Evolutionary conservation across 441 rosid genomes (phyloP), one percentile per base, ranked within the genome.

Genomic region (Euphorbia schlechtendalii): DNA sequence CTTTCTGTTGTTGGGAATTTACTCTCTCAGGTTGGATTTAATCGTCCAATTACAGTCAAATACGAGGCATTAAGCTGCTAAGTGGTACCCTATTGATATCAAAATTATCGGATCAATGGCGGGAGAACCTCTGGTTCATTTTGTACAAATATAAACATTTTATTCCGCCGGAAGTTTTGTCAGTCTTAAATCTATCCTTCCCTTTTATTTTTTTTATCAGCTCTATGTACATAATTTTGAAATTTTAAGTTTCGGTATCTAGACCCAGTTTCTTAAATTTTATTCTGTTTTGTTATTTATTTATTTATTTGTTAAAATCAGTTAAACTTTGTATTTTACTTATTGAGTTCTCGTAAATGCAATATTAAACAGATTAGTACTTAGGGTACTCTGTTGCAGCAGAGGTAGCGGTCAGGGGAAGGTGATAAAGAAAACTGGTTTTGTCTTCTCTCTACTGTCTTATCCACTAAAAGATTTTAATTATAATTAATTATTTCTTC

Each of bases 11-110:
- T 83, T 64, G 96, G 96, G 77, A 88, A 40, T 83, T 71, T 92
- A 81, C 73, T 89, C 28, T 75, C 97, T 27, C 92, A 85, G 38
- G 81, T 75, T 68, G 96, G 95, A 80, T 90, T 93, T 63, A 88
- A 77, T 65, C 88, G 85, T 53, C 85, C 95, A 66, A 69, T 93
- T 68, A 83, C 89, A 61, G 79, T 90, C 65, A 88, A 90, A 65
- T 93, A 82, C 32, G 88, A 90, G 62, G 97, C 98, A 13, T 65
- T 93, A 56, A 93, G 92, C 78, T 90, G 94, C 85, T 93, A 73
- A 84, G 52, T 18, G 24, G 5, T 49, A 60, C 65, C 30, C 28
- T 55, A 76, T 65, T 70, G 21, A 11, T 54, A 45, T n/a, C 22
- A 10, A 38, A 41, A 21, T 34, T 48, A 59, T 53, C n/a, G 15